Evolutionary conservation across 73 alveolate genomes (phyloP), one percentile per base, ranked within the genome.

Genomic region (Paramecium sexaurelia): DNA sequence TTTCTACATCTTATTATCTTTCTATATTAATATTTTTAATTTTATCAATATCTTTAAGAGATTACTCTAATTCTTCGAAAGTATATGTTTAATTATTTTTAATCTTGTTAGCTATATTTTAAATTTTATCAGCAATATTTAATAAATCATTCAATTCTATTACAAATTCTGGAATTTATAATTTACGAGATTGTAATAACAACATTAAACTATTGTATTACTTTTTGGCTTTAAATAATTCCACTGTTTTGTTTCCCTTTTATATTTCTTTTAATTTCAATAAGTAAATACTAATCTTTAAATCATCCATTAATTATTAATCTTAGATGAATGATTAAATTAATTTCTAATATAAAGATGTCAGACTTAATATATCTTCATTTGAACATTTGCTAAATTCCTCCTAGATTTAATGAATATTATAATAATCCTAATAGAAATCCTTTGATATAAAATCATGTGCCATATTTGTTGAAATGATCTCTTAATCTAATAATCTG

Each of bases 371-470:
- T 5, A 36, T 73, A 17, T 78, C 90, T 43, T 33, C 90, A 20
- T 7, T 19, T 20, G 41, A 32, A 78, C 67, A 51, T 15, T 17
- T 51, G 11, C 7, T 29, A 45, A 43, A 40, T 20, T 24, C 73
- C 22, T 22, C 73, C 8, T 78, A 35, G 9, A 78, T 39, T 26
- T 37, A 22, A 22, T 39, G 24, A n/a, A 78, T 24, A 20, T 24
- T 11, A 9, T 78, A 11, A 37, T 9, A 41, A 45, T 78, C 90
- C 11, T 37, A 10, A 78, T 78, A 41, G 24, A 78, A 43, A 11
- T 78, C 90, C 4, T 32, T 43, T 10, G 90, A 39, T 7, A 78
- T 37, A 40, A 78, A 78, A 3, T 78, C 90, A 78, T 78, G 73
- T 7, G 43, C 32, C 9, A 78, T 78, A 13, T 22, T 22, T 2